Evolutionary conservation across 441 rosid genomes (phyloP).

Genomic region (Jatropha multifida): DNA sequence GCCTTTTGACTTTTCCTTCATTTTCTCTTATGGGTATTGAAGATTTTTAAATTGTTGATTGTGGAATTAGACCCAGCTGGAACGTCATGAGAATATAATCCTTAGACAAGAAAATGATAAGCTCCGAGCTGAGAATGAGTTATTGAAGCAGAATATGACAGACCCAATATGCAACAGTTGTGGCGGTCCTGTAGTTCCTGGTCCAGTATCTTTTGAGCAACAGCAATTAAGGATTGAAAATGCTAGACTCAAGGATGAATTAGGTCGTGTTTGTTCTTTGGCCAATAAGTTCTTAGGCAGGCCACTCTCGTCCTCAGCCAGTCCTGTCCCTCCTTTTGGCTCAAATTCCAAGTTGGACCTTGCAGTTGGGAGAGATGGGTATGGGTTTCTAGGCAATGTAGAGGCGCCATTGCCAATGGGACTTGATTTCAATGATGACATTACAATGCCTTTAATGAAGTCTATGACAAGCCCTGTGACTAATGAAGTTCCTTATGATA

Average conservation of each 20-base stretch:
- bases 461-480: constrained; percentile 22
- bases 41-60: background rate
- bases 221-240: constrained; percentile 79
- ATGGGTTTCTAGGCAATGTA: constrained; percentile 29
- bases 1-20: background rate
- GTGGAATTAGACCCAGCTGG: constrained; percentile 61
- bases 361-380: constrained; percentile 54
- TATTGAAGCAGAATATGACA: constrained; percentile 58
- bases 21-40: constrained; percentile 3
- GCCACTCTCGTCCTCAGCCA: constrained; percentile 40
- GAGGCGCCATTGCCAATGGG: constrained; percentile 38
- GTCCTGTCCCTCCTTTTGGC: constrained; percentile 35
- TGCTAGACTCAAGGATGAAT: constrained; percentile 71
- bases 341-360: constrained; percentile 57
- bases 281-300: constrained; percentile 76
- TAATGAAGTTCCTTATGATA: constrained; percentile 36
- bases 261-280: constrained; percentile 67
- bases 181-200: constrained; percentile 67
- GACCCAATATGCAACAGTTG: constrained; percentile 73
- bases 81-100: constrained; percentile 73
- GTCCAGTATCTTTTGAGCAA: constrained; percentile 62
- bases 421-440: constrained; percentile 36
- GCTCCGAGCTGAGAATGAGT: constrained; percentile 72
- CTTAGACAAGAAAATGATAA: constrained; percentile 70
- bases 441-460: constrained; percentile 27